Evolutionary conservation across 2,329 filamentous ascomycete genomes (phyloP), one percentile per base, ranked within the genome.

Genomic region (Aspergillus sojae): DNA sequence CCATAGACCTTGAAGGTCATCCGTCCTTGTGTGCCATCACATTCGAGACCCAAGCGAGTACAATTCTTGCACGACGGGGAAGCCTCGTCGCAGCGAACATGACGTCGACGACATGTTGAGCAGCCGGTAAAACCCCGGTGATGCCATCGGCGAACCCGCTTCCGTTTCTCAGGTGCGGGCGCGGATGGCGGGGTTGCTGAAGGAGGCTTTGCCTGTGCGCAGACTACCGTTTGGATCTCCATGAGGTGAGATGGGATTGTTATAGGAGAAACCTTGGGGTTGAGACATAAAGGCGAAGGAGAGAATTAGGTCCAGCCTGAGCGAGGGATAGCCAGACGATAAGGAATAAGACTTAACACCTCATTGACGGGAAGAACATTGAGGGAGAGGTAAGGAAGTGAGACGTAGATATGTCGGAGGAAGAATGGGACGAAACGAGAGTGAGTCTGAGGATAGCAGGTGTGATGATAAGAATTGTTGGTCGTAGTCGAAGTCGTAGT

Each of bases 111-210:
- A 64, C 78, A 80, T 60, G 77, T 79, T 39, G 75, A 75, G 61
- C 78, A 80, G 11, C 78, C 78, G 1, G 78, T 80, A 59, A 80
- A 80, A 10, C 77, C 77, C 36, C 78, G 76, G 53, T 78, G 77
- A 67, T 79, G 78, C 78, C 78, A 80, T 69, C 74, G 70, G 30
- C 75, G 75, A 54, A 76, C 73, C 60, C 75, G 74, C 63, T 76
- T 77, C 52, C 71, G 69, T 19, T 70, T 69, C 54, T 72, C 67
- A 56, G 69, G 65, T 53, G 61, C 62, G 34, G 65, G 52, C 48
- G 61, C 63, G 36, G 61, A 45, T 55, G 64, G 65, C 55, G 67
- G 54, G 50, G 45, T 57, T 11, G 69, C 45, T 34, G 66, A 56
- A 48, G 68, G 64, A 60, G 65, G 63, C 32, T 65, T 65, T 46